Percentiles rank a stretch among this genome's conserved stretches.
phyloP scores from a whole-genome alignment of 768 basidiomycete species.

The Hygrophoropsis aurantiaca region DNA sequence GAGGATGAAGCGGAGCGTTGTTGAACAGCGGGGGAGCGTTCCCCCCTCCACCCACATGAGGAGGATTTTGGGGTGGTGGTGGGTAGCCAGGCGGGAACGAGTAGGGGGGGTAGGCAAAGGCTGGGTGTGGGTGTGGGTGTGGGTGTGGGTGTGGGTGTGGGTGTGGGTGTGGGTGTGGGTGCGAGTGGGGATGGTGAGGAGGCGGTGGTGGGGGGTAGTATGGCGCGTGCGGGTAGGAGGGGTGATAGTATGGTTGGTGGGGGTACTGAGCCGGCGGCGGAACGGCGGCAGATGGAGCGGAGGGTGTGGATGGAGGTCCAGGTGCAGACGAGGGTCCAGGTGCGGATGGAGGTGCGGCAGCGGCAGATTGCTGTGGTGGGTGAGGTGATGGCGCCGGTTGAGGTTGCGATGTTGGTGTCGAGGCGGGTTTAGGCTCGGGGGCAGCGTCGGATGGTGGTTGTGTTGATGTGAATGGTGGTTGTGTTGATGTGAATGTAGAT shows the following conservation, averaged over 20 bases:
- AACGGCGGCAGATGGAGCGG: conserved; percentile 20
- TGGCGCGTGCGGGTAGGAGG: conserved; percentile 65
- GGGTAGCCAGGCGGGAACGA: conserved; percentile 29
- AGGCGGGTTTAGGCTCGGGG: no score
- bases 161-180: conserved; percentile 41
- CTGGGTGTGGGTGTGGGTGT: conserved; percentile 37
- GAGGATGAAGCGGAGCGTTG: conserved; percentile 33
- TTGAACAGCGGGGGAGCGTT: conserved; percentile 37
- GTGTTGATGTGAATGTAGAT: conserved; percentile 11
- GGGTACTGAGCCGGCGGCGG: conserved; percentile 40
- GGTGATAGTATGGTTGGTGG: conserved; percentile 55
- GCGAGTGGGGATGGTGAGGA: conserved; percentile 34
- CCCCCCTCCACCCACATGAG: no score
- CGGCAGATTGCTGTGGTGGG: conserved; percentile 18
- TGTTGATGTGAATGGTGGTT: conserved; percentile 10
- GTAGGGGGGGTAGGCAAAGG: conserved; percentile 33
- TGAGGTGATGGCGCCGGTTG: no score
- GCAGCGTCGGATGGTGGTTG: conserved; percentile 15
- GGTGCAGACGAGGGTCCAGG: conserved; percentile 15
- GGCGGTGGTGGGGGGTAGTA: conserved; percentile 51
- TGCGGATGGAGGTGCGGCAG: conserved; percentile 18
- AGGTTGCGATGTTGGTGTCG: no score
- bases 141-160: conserved; percentile 31
- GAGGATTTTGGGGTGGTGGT: conserved; percentile 24
- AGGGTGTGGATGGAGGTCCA: conserved; percentile 17